Base-by-base conservation (phyloP, 2,329 filamentous ascomycete species). In the Calonectria pseudoreteaudii region DNA sequence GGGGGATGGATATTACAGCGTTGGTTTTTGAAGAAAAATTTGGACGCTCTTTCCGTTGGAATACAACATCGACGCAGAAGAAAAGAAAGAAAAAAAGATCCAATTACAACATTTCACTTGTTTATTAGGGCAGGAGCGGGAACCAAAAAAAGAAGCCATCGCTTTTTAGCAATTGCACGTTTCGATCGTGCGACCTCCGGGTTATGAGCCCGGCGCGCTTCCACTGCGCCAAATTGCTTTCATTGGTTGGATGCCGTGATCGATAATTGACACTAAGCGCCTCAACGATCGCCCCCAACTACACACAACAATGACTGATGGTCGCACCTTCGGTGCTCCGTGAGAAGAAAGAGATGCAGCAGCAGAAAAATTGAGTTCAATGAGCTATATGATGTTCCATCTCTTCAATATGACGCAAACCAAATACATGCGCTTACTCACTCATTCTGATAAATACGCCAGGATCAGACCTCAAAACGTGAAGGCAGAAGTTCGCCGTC, bases 211-310 rank as follows among this genome's bases (percentile, higher is more conserved):
- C 56, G 56, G 56, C 56, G 56, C 56, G 56, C 56, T 62, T 62
- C 56, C 56, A 62, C 56, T 62, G 56, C 56, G 56, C 56, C 56
- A 62, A 62, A 62, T 62, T 62, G 56, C 56, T 62, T 62, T 62
- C 56, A 62, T 62, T 62, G 56, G 56, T 62, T 62, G 56, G 13
- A 62, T 0, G 3, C 23, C 1, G 34, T 2, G 4, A 1, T 9
- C 14, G 26, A 41, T 62, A 41, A 41, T 62, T 10, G 30, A 20
- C 23, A 18, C 14, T 23, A 62, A 23, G 2, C 9, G 7, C 13
- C 44, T 47, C 44, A 23, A 8, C n/a, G 20, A 47, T 4, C 18
- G 13, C 5, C 9, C 41, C 20, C 9, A n/a, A 23, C 20, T 4
- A 4, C 6, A 23, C 44, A 4, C 20, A 9, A 47, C 18, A 47